phyloP scores from a whole-genome alignment of 1,284 basidiomycete species.

The Melampsora larici-populina region DNA sequence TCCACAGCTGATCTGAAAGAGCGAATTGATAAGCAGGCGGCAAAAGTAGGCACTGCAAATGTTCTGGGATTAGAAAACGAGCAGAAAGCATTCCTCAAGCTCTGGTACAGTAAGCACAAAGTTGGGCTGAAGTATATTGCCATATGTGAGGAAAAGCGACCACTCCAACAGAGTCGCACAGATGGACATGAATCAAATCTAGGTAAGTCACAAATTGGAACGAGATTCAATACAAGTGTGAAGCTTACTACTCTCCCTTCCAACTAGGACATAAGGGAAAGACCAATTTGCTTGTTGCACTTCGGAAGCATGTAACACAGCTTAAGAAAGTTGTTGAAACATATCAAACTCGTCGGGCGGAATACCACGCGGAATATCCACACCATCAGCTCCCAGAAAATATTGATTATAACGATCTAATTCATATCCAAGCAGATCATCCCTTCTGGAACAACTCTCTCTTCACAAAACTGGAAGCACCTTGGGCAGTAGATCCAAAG shows the following conservation, averaged over 20 bases:
- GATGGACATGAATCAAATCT: not conserved
- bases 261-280: not conserved
- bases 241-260: not conserved
- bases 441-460: not conserved
- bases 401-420: not conserved
- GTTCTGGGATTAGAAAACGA: no score
- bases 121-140: no score
- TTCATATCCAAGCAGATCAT: not conserved
- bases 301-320: not conserved
- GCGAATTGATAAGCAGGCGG: no score
- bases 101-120: no score
- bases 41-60: no score
- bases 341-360: not conserved
- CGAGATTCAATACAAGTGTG: not conserved
- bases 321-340: not conserved
- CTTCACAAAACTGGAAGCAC: not conserved
- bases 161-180: not conserved
- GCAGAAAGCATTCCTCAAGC: no score
- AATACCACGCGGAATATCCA: not conserved
- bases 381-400: not conserved
- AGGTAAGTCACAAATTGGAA: not conserved
- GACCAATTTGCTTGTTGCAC: no score
- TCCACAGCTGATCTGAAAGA: no score
- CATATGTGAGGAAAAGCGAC: no score
- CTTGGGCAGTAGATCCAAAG: not conserved